A percentile compares a stretch with the other conserved stretches of the same genome.
These are phyloP conservation scores for Vitis hybrid DNA, from an alignment of 177 flowering plant genomes.

Conservation along the genomic window DNA sequence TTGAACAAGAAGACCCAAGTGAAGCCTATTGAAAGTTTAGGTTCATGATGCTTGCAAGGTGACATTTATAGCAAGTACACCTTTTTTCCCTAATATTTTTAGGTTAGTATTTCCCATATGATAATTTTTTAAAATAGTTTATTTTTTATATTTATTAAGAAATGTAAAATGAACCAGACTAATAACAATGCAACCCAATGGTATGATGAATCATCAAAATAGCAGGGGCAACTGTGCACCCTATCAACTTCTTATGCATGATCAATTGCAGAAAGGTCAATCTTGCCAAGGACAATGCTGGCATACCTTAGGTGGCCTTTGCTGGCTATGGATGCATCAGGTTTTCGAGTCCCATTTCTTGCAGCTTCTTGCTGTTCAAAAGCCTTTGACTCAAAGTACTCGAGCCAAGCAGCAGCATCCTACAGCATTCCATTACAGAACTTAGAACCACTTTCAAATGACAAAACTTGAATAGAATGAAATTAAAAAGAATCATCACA, in stretches of 20 bases:
- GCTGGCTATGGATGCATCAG: constrained; percentile 99
- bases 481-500: not conserved
- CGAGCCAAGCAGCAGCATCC: constrained; percentile 99
- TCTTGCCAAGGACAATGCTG: not conserved
- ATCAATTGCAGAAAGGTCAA: not conserved
- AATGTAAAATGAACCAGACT: not conserved
- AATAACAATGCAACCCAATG: not conserved
- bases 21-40: not conserved
- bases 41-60: not conserved
- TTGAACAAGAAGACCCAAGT: not conserved
- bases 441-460: not conserved
- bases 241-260: not conserved
- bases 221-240: not conserved
- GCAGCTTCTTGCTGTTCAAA: constrained; percentile 99
- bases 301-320: constrained; percentile 93
- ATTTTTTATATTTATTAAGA: not conserved
- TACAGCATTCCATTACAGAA: constrained; percentile 28
- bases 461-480: constrained; percentile 3
- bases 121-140: not conserved
- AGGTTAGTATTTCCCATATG: not conserved
- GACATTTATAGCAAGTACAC: not conserved
- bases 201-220: not conserved
- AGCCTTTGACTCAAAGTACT: constrained; percentile 98
- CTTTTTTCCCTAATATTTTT: not conserved
- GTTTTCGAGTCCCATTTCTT: constrained; percentile 90